Evolutionary conservation across 2,329 filamentous ascomycete genomes (phyloP).

Genomic region (Pyricularia sp.): DNA sequence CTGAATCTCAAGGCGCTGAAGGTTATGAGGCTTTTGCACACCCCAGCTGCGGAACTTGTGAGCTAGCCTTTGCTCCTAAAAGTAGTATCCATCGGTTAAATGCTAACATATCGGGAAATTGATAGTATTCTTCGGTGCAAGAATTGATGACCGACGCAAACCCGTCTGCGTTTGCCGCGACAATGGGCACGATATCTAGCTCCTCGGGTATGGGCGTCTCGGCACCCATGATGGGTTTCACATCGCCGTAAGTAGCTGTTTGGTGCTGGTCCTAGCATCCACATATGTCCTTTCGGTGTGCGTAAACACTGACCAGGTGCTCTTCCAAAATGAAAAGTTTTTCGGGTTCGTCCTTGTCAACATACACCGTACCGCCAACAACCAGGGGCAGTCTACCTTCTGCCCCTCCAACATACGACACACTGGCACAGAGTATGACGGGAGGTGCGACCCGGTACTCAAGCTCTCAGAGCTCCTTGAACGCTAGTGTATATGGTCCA

Average conservation of each 20-base stretch:
- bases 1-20: slow-evolving; percentile 7
- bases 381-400: background rate
- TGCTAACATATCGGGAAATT: background rate
- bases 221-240: background rate
- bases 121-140: background rate
- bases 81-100: background rate
- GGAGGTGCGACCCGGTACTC: background rate
- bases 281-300: background rate
- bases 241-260: background rate
- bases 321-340: background rate
- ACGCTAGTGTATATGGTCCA: background rate
- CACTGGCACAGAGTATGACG: background rate
- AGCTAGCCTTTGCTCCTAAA: background rate
- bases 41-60: slow-evolving; percentile 7
- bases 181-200: background rate
- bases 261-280: background rate
- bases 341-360: background rate
- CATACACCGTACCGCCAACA: background rate
- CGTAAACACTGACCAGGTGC: background rate
- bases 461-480: background rate
- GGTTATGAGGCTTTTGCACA: slow-evolving; percentile 7
- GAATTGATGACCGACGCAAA: background rate
- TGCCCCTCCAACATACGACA: background rate
- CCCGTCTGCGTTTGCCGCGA: background rate
- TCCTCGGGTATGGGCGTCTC: background rate